Percentiles rank a stretch among this genome's conserved stretches.
phyloP scores from a whole-genome alignment of 306 rosid species.

The Citrullus amarus region DNA sequence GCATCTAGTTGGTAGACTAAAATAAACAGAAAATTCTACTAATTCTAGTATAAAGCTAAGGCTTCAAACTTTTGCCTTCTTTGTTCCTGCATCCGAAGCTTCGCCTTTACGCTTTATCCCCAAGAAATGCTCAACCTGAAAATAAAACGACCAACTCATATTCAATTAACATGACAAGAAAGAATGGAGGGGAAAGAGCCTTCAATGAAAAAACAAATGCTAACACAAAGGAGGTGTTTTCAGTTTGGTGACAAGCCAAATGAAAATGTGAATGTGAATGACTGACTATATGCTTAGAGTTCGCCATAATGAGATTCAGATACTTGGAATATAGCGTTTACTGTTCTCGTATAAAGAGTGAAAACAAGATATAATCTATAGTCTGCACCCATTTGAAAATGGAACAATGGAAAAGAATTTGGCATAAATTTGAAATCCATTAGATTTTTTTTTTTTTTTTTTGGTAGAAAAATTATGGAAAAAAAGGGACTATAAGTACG shows the following conservation, averaged over 20 bases:
- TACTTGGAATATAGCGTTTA: neutral
- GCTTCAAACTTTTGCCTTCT: conserved; percentile 54
- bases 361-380: neutral
- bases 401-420: neutral
- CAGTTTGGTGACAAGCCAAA: neutral
- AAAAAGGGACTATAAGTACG: neutral
- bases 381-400: neutral
- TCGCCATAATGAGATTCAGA: neutral
- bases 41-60: neutral
- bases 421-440: neutral
- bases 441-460: neutral
- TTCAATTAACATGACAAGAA: neutral
- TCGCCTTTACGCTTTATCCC: conserved; percentile 89
- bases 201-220: neutral
- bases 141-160: neutral
- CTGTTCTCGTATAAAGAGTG: neutral
- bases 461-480: neutral
- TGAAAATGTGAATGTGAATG: neutral
- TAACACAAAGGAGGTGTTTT: neutral
- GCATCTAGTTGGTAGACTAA: neutral
- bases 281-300: neutral
- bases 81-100: conserved; percentile 34
- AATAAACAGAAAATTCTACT: neutral
- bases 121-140: conserved; percentile 85
- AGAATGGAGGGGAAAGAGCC: neutral